Percentiles rank a stretch among this genome's conserved stretches.
These are phyloP conservation scores for Calocera viscosa DNA, from an alignment of 768 basidiomycete species.

Conservation along the genomic window DNA sequence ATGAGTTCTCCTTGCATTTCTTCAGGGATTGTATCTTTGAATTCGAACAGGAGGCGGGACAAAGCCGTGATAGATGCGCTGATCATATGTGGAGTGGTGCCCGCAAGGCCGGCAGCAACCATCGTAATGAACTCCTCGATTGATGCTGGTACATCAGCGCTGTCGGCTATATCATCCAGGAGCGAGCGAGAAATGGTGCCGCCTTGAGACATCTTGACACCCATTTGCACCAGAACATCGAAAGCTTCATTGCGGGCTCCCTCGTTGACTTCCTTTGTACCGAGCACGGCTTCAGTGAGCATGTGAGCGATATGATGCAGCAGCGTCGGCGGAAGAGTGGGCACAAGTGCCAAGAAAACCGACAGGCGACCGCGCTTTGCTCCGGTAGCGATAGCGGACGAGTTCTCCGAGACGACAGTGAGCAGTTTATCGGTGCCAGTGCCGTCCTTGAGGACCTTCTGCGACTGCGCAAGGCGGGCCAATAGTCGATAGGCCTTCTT, in stretches of 20 bases:
- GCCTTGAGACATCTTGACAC: constrained; percentile 76
- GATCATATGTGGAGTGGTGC: constrained; percentile 93
- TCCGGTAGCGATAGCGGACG: constrained; percentile 56
- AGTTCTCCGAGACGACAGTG: constrained; percentile 36
- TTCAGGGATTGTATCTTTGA: constrained; percentile 62
- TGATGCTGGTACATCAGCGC: constrained; percentile 50
- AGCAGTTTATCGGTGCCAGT: constrained; percentile 52
- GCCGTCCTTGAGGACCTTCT: constrained; percentile 39
- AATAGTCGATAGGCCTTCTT: constrained; percentile 91
- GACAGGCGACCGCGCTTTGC: constrained; percentile 90
- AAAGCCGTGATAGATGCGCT: constrained; percentile 92
- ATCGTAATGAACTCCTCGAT: constrained; percentile 93
- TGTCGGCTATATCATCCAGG: constrained; percentile 76
- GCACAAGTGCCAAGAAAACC: constrained; percentile 57
- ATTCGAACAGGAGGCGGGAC: constrained; percentile 89
- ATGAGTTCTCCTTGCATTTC: constrained; percentile 74
- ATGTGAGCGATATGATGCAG: constrained; percentile 78
- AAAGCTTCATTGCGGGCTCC: constrained; percentile 82
- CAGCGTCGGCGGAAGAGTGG: constrained; percentile 50
- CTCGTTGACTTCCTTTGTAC: constrained; percentile 94
- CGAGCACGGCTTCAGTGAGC: constrained; percentile 86
- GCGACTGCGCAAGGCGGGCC: constrained; percentile 54
- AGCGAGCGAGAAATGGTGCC: constrained; percentile 67
- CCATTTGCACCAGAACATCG: constrained; percentile 83
- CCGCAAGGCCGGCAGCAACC: constrained; percentile 88